Percentiles rank a stretch among this genome's conserved stretches.
Conservation (phyloP, 164 flowering plant genomes). For the Kingdonia uniflora region DNA sequence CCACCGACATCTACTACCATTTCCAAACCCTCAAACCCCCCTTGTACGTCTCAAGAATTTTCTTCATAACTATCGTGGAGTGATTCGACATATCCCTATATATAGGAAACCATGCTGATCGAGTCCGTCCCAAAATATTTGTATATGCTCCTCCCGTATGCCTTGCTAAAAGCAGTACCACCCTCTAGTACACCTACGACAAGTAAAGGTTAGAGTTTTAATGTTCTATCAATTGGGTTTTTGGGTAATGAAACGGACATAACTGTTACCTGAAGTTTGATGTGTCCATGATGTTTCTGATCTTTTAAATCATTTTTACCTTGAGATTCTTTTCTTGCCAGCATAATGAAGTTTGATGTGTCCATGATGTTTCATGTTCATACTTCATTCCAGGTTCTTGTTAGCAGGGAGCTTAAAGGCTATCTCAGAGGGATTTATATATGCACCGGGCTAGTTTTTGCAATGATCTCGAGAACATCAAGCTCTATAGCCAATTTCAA, state of each 20-base stretch:
- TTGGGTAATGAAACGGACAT: background rate
- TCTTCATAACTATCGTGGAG: constrained; percentile 70
- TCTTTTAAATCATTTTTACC: background rate
- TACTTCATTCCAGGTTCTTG: constrained; percentile 6
- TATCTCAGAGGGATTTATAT: constrained; percentile 19
- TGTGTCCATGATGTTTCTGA: too few relatives aligned
- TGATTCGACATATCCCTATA: constrained; percentile 68
- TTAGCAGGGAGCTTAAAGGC: constrained; percentile 14
- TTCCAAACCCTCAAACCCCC: constrained; percentile 60
- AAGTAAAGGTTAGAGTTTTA: background rate
- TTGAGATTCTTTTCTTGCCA: background rate
- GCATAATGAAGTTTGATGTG: too few relatives aligned
- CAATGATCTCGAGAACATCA: constrained; percentile 21
- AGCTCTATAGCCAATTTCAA: constrained; percentile 23
- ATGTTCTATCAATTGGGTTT: background rate
- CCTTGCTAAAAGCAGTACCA: constrained; percentile 76
- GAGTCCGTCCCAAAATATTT: constrained; percentile 70
- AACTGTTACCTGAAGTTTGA: background rate
- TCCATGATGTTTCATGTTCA: too few relatives aligned
- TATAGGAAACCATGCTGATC: too few relatives aligned
- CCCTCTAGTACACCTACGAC: constrained; percentile 70
- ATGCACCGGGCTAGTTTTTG: constrained; percentile 7
- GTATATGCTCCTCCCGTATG: constrained; percentile 67
- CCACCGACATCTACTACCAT: constrained; percentile 88
- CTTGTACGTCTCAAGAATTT: constrained; percentile 48